Evolutionary conservation across 345 rosid species (phyloP), one percentile per base, ranked within the genome.

Genomic region (Aethionema arabicum): DNA sequence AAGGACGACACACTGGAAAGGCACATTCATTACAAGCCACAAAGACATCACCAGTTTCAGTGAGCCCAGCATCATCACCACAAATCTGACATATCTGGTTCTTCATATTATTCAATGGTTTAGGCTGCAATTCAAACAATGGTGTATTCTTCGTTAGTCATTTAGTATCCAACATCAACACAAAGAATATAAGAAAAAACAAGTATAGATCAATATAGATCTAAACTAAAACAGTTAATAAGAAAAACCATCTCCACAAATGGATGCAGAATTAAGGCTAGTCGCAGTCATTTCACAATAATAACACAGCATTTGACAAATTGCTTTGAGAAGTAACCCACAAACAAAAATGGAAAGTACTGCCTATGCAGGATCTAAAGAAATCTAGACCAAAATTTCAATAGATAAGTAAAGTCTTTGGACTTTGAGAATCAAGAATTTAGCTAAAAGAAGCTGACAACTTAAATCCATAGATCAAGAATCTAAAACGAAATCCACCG

Each of bases 21-120:
- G 85, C 99, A 80, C 99, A 95, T 77, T 95, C 99, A 64, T 90
- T 90, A 74, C 99, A 95, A 73, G 97, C 97, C 39, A 95, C 99
- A 68, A 90, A 95, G 41, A 80, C 63, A 79, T 90, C 97, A 13
- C 86, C 85, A 11, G 43, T 72, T 40, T 85, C 82, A 32, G 82
- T 66, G 15, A 69, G 70, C 49, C 95, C 99, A 69, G 82, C 96
- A 57, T 68, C 79, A 68, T 95, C 99, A 46, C 96, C 96, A 69
- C 99, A 95, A 73, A 93, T 93, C 83, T 93, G 97, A 61, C 99
- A 93, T 5, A 78, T 84, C 66, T 84, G 96, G 27, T 87, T 86
- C 64, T 77, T 88, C 79, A 79, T 52, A 73, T 77, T 70, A 83
- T 78, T 85, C 73, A 78, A 66, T 21, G 99, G 97, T 69, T 87